phyloP scores from a whole-genome alignment of 2,329 filamentous ascomycete species.

The Aspergillus transmontanensis region DNA sequence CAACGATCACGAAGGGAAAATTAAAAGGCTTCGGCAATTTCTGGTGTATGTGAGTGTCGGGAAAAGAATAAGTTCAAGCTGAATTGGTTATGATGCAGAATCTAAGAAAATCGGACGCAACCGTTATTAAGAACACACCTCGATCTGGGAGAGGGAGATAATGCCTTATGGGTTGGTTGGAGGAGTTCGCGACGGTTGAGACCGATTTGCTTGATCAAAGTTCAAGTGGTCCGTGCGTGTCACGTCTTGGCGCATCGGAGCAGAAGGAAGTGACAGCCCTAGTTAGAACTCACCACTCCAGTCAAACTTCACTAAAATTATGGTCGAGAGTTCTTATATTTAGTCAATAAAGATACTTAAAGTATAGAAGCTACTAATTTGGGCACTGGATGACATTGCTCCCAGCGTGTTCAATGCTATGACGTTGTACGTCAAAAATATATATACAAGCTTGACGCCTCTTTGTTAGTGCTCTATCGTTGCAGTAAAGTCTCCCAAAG shows the following conservation, averaged over 20 bases:
- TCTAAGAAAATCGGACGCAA: neutral
- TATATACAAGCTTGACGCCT: no score
- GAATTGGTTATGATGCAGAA: neutral
- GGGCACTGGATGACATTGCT: neutral
- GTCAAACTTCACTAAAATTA: neutral
- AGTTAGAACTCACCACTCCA: neutral
- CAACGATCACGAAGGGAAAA: neutral
- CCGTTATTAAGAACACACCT: neutral
- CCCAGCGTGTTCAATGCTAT: neutral
- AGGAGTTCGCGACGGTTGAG: slow-evolving; percentile 9
- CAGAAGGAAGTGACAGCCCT: neutral
- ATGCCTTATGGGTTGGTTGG: slow-evolving; percentile 2
- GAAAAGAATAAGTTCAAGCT: no score
- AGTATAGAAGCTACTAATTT: neutral
- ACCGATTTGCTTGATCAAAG: slow-evolving; percentile 17
- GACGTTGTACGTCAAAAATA: neutral
- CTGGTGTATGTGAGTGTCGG: neutral
- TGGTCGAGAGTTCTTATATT: neutral
- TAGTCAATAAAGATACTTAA: neutral
- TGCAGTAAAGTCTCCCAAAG: no score
- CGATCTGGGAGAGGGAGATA: neutral
- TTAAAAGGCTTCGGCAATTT: neutral
- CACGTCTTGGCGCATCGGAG: neutral
- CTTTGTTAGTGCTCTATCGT: no score
- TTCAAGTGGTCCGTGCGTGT: slow-evolving; percentile 21